Evolutionary conservation across 169 alveolate genomes (phyloP), one percentile per base, ranked within the genome.

Genomic region (Eimeria acervulina): DNA sequence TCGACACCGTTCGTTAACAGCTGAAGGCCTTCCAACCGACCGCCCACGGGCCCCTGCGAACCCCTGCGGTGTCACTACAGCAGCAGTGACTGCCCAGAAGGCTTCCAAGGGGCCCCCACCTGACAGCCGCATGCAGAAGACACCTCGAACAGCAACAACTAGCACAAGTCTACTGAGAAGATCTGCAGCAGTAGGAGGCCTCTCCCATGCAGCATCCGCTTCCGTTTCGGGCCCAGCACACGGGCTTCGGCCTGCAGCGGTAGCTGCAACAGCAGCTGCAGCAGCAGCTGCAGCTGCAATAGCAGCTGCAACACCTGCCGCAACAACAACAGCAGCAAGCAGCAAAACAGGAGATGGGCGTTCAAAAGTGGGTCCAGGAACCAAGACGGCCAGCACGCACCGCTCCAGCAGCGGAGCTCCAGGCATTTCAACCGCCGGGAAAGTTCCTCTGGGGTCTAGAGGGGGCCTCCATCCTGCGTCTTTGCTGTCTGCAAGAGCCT

Each of bases 1-100:
- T n/a, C 89, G 66, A 19, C 89, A 74, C 44, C 55, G 84, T n/a
- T 74, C 84, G 1, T 33, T 38, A 52, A 74, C 84, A 38, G 84
- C 84, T 74, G 84, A 74, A 33, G 51, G 84, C 84, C 44, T 74
- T 4, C 44, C 52, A 74, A 38, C 33, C 52, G 31, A 33, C 12
- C 51, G 83, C 44, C 2, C 44, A 21, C 44, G 52, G 84, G 31
- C 84, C 44, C 52, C 84, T 26, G 44, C 26, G 59, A n/a, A 7
- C 13, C 47, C 84, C n/a, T 33, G 52, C 28, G 52, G 52, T 74
- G 13, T 74, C 5, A 33, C 21, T 36, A 74, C 84, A 74, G 59
- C 31, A 19, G 52, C 84, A 33, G 55, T 52, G 19, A 33, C 31
- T 26, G 51, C 59, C 38, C 84, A 40, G 44, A 74, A 19, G 21